A percentile compares a stretch with the other conserved stretches of the same genome.
Conservation (phyloP, 2,329 filamentous ascomycete genomes). For the Fusarium solani-melongenae region DNA sequence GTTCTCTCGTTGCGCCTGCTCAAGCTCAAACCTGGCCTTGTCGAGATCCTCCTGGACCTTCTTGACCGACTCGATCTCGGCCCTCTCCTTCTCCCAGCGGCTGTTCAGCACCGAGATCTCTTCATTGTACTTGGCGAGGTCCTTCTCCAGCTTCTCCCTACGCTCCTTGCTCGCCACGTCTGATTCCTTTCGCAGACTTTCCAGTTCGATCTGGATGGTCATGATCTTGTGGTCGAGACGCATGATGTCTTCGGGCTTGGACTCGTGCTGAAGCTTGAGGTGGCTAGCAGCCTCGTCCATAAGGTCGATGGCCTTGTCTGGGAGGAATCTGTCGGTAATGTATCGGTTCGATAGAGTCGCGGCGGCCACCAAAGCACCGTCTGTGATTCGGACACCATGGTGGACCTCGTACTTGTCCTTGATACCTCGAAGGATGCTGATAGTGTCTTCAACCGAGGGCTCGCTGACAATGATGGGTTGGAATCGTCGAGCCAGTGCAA, state of each 20-base stretch:
- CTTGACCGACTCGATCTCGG: slow-evolving; percentile 88
- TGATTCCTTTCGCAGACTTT: slow-evolving; percentile 92
- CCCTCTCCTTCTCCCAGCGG: slow-evolving; percentile 90
- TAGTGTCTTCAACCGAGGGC: slow-evolving; percentile 89
- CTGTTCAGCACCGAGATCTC: slow-evolving; percentile 80
- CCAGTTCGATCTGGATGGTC: slow-evolving; percentile 96
- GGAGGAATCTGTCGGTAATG: slow-evolving; percentile 94
- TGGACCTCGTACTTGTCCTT: slow-evolving; percentile 98
- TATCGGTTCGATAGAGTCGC: slow-evolving; percentile 95
- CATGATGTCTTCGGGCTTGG: slow-evolving; percentile 94
- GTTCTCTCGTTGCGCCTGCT: slow-evolving; percentile 86
- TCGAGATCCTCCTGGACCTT: slow-evolving; percentile 90
- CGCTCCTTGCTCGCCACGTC: slow-evolving; percentile 90
- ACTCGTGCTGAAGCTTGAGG: slow-evolving; percentile 92
- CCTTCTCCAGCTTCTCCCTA: slow-evolving; percentile 83
- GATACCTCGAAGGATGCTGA: slow-evolving; percentile 94
- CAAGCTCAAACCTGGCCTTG: slow-evolving; percentile 83
- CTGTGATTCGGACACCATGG: slow-evolving; percentile 94
- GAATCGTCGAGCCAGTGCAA: slow-evolving; percentile 89
- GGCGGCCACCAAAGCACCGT: slow-evolving; percentile 90
- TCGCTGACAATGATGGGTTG: slow-evolving; percentile 96
- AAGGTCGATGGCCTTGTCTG: slow-evolving; percentile 96
- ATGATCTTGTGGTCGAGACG: slow-evolving; percentile 93
- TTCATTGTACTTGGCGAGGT: slow-evolving; percentile 79
- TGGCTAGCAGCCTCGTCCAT: slow-evolving; percentile 96